phyloP scores from a whole-genome alignment of 225 moss, liverwort and hornwort genomes.

The Thuidium tamariscinum region DNA sequence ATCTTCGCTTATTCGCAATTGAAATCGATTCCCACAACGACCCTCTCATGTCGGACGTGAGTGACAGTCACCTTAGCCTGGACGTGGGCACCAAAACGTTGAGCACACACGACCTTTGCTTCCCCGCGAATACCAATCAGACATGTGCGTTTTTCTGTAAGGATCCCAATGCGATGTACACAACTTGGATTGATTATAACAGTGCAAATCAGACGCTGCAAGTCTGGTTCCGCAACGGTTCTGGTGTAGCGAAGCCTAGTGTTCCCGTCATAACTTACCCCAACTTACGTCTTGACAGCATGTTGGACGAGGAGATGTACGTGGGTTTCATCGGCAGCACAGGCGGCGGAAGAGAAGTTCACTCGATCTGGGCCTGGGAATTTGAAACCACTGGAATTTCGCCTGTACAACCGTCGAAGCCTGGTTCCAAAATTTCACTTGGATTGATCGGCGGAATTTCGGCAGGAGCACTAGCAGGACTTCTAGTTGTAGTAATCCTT shows the following conservation, averaged over 20 bases:
- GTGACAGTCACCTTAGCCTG: background rate
- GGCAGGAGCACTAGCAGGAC: background rate
- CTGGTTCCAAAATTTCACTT: background rate
- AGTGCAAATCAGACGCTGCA: background rate
- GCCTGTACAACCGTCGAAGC: background rate
- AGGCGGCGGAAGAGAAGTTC: background rate
- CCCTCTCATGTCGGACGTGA: background rate
- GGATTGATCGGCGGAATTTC: background rate
- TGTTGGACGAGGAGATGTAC: background rate
- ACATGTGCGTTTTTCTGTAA: background rate
- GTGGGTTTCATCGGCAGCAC: background rate
- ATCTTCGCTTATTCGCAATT: background rate
- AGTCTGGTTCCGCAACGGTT: background rate
- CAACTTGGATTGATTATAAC: background rate
- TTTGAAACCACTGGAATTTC: background rate
- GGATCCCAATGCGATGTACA: background rate
- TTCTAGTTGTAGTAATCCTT: background rate
- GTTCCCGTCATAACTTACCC: background rate
- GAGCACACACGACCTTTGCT: background rate
- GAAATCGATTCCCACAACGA: background rate
- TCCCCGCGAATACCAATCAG: background rate
- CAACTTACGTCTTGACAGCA: background rate
- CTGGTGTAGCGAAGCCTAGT: background rate
- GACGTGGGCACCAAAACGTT: background rate
- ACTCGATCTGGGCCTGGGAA: background rate